Conservation (phyloP, 1,284 basidiomycete species). For the Athelia sp. region DNA sequence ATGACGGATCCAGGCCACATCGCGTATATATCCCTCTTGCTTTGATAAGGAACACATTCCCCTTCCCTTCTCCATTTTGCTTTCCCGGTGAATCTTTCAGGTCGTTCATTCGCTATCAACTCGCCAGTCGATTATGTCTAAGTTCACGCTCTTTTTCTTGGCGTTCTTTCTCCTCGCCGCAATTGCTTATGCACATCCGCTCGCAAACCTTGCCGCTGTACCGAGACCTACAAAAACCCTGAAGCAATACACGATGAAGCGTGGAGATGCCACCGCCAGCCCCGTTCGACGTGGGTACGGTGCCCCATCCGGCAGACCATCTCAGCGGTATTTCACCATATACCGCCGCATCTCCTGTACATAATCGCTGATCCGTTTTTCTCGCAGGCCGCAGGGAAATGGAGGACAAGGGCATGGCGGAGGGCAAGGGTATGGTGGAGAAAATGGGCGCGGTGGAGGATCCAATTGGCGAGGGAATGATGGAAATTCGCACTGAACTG, state of each 20-base stretch:
- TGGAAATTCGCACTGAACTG: no score
- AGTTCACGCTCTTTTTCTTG: constrained; percentile 15
- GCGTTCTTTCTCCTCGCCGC: constrained; percentile 18
- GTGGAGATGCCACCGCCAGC: constrained; percentile 17
- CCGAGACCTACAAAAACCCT: constrained; percentile 19
- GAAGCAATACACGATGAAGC: constrained; percentile 31
- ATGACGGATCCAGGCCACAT: constrained; percentile 17
- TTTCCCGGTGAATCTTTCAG: no score
- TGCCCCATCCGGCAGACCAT: background rate
- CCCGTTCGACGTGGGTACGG: constrained; percentile 9
- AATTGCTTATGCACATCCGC: constrained; percentile 10
- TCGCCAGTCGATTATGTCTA: constrained; percentile 12
- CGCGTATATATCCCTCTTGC: constrained; percentile 17
- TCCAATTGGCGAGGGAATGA: no score
- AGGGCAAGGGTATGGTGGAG: no score
- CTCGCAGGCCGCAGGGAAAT: background rate
- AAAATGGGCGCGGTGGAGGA: no score
- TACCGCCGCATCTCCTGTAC: background rate
- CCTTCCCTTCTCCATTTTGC: background rate
- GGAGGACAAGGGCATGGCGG: background rate
- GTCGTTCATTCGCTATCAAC: background rate
- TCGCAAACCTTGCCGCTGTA: constrained; percentile 4
- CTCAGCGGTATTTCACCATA: background rate
- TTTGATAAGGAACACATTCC: background rate
- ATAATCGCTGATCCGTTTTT: background rate